Evolutionary conservation across 345 rosid species (phyloP).

Genomic region (Eucalyptus erythrocorys): DNA sequence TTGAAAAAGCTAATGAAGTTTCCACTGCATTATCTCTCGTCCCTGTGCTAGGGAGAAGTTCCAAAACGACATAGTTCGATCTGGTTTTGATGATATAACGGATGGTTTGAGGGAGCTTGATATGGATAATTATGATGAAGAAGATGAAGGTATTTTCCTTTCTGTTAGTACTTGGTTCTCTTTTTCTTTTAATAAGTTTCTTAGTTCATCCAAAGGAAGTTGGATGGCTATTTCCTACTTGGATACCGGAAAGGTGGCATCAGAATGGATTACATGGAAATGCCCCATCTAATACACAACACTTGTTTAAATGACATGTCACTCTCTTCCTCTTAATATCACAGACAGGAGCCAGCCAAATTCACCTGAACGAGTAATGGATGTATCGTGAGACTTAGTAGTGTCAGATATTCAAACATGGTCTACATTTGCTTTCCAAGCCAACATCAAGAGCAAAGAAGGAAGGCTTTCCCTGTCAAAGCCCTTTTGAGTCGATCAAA

Average conservation of each 20-base stretch:
- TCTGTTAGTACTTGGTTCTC: neutral
- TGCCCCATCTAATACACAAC: neutral
- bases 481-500: neutral
- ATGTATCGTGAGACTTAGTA: neutral
- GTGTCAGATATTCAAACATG: neutral
- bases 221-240: neutral
- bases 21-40: slow-evolving; percentile 53
- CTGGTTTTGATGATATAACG: slow-evolving; percentile 40
- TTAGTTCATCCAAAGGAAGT: neutral
- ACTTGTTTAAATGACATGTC: neutral
- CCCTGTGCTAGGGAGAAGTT: slow-evolving; percentile 40
- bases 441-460: neutral
- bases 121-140: slow-evolving; percentile 77
- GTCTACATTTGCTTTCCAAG: neutral
- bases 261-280: neutral
- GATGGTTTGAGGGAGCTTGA: slow-evolving; percentile 64
- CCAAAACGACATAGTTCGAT: slow-evolving; percentile 20
- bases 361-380: neutral
- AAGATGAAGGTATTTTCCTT: slow-evolving; percentile 44
- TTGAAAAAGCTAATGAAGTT: slow-evolving; percentile 22
- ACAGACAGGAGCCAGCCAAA: neutral
- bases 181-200: neutral
- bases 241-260: neutral
- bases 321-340: no score
- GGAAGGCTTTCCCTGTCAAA: neutral